Evolutionary conservation across 2,329 filamentous ascomycete species (phyloP).

Genomic region (Cordyceps cateniannulata): DNA sequence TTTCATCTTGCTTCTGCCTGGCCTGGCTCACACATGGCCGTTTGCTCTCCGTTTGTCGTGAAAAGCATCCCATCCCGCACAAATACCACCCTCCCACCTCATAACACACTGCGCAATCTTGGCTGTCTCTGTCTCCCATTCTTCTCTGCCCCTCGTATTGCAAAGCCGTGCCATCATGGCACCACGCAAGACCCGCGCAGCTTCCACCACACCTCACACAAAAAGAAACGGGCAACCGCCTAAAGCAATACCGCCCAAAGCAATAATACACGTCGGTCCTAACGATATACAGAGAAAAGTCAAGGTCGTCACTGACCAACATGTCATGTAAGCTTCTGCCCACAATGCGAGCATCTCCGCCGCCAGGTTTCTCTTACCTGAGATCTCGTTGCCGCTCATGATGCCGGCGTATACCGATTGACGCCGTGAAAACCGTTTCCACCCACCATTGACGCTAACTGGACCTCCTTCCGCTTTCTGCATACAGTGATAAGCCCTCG

Average conservation of each 20-base stretch:
- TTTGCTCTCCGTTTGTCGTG: constrained; percentile 8
- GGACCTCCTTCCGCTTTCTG: neutral
- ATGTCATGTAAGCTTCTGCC: constrained; percentile 62
- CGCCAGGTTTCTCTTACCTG: neutral
- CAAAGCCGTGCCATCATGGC: constrained; percentile 2
- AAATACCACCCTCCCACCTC: neutral
- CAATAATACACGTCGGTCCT: constrained; percentile 18
- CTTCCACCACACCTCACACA: neutral
- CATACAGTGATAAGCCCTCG: constrained; percentile 67
- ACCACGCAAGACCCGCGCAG: constrained; percentile 7
- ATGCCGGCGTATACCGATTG: neutral
- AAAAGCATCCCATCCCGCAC: neutral
- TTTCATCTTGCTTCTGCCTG: neutral
- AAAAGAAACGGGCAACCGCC: neutral
- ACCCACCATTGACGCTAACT: neutral
- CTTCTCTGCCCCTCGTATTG: neutral
- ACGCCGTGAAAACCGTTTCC: too few species aligned
- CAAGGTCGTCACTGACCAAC: constrained; percentile 89
- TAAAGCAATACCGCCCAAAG: neutral
- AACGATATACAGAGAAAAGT: constrained; percentile 65
- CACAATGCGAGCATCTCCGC: constrained; percentile 8
- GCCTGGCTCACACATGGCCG: neutral
- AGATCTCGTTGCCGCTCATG: neutral
- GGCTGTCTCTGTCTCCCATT: neutral
- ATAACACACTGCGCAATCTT: neutral